These are phyloP conservation scores for Stentor coeruleus DNA, from an alignment of 73 alveolate genomes.

Conservation along the genomic window DNA sequence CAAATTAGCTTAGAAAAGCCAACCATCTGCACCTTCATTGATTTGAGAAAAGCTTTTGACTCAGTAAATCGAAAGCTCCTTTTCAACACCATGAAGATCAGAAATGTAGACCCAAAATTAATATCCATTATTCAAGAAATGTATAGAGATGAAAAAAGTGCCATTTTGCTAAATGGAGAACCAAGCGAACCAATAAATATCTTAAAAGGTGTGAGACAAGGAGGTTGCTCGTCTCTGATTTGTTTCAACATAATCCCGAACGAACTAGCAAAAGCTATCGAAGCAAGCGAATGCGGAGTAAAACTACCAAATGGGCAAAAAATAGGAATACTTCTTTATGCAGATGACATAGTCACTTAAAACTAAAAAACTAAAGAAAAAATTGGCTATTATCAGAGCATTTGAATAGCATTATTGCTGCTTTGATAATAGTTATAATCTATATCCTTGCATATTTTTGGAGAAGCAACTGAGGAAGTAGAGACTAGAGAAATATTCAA, in stretches of 20 bases:
- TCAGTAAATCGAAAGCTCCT: background rate
- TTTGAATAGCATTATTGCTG: too few relatives aligned
- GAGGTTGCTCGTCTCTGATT: background rate
- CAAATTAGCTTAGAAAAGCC: background rate
- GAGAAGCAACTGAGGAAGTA: too few relatives aligned
- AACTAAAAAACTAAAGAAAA: too few relatives aligned
- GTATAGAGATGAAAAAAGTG: background rate
- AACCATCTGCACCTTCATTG: background rate
- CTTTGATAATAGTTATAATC: too few relatives aligned
- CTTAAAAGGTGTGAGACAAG: background rate
- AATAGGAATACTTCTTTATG: background rate
- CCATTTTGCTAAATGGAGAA: background rate
- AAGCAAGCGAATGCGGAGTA: background rate
- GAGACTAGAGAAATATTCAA: too few relatives aligned
- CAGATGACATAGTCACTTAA: constrained; percentile 1
- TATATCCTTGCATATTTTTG: too few relatives aligned
- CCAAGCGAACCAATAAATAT: background rate
- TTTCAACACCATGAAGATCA: background rate
- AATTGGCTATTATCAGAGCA: too few relatives aligned
- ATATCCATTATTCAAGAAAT: background rate
- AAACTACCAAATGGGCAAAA: background rate
- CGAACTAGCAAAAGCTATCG: background rate
- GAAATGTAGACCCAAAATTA: background rate
- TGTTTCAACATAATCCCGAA: background rate
- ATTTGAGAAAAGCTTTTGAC: constrained; percentile 1